A percentile compares a stretch with the other conserved stretches of the same genome.
Conservation (phyloP, 352 stramenopile species). For the Pythium oligandrum region DNA sequence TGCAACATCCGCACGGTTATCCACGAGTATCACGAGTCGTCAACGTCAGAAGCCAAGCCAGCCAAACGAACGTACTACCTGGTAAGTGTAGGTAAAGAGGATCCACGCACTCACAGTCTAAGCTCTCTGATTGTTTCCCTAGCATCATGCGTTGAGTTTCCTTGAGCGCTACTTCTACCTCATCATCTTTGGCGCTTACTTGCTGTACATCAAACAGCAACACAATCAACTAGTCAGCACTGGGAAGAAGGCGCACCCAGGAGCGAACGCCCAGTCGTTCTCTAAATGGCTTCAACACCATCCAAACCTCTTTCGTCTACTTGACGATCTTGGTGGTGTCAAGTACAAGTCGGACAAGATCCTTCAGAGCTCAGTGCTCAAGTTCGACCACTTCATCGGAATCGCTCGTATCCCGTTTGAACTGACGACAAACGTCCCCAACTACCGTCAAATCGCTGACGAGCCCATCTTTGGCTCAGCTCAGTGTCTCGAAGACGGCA, state of each 20-base stretch:
- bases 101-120: too few species aligned
- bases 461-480: conserved; percentile 85
- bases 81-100: conserved; percentile 16
- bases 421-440: conserved; percentile 70
- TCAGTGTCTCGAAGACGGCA: conserved; percentile 71
- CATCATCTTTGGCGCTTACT: conserved; percentile 83
- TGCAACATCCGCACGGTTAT: conserved; percentile 83
- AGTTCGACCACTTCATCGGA: conserved; percentile 89
- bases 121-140: neutral
- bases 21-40: conserved; percentile 72
- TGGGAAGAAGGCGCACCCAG: conserved; percentile 12
- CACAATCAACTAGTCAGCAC: conserved; percentile 4
- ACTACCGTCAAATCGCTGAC: conserved; percentile 76
- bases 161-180: conserved; percentile 87
- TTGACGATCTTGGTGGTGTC: conserved; percentile 73
- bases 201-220: conserved; percentile 31
- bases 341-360: conserved; percentile 83
- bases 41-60: conserved; percentile 68
- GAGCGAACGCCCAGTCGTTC: conserved; percentile 35
- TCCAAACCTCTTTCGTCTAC: conserved; percentile 62
- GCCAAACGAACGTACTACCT: conserved; percentile 78
- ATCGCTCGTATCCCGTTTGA: conserved; percentile 58
- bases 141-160: conserved; percentile 84
- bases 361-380: conserved; percentile 76
- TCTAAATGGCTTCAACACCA: conserved; percentile 81